Evolutionary conservation across 2,329 filamentous ascomycete species (phyloP), one percentile per base, ranked within the genome.

Genomic region (Penicillium sp.): DNA sequence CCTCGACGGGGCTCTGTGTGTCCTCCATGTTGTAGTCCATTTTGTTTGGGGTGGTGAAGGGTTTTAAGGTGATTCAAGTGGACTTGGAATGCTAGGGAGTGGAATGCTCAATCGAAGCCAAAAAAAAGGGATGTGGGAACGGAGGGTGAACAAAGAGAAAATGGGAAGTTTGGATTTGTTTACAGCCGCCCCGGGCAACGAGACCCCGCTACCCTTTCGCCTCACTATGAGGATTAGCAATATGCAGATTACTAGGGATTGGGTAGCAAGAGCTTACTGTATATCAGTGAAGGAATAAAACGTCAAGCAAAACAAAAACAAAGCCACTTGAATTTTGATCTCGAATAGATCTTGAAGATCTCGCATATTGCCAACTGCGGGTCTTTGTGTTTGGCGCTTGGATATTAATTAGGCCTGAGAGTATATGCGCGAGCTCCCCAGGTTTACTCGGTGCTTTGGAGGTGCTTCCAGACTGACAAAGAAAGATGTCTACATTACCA

Each of bases 1-100:
- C 82, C 64, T 86, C 85, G 29, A 86, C 83, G 51, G 87, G 79
- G 75, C 88, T 90, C 73, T 91, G 88, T 50, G 78, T 83, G 65
- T 90, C 82, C 64, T 85, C 83, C 73, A 80, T 79, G 43, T 71
- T 73, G 71, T 79, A 83, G 58, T 83, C 79, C 80, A 85, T 83
- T 46, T n/a, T 59, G 60, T 31, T 55, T 22, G 2, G n/a, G 27
- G 8, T 46, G 32, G 46, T 16, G 27, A 34, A 8, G 47, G 22
- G 13, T 49, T 10, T 38, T 27, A 43, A 47, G 29, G 6, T 9
- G 48, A 49, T 31, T 29, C 14, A 53, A 40, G n/a, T 43, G 16
- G 16, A 18, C 8, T 31, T 50, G 52, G 52, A 54, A 54, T 50
- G 52, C 40, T 50, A 7, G 52, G 32, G 51, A 27, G 31, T 50